Percentiles rank a stretch among this genome's conserved stretches.
These are phyloP conservation scores for Aureobasidium sp. DNA, from an alignment of 2,329 filamentous ascomycete genomes.

Conservation along the genomic window DNA sequence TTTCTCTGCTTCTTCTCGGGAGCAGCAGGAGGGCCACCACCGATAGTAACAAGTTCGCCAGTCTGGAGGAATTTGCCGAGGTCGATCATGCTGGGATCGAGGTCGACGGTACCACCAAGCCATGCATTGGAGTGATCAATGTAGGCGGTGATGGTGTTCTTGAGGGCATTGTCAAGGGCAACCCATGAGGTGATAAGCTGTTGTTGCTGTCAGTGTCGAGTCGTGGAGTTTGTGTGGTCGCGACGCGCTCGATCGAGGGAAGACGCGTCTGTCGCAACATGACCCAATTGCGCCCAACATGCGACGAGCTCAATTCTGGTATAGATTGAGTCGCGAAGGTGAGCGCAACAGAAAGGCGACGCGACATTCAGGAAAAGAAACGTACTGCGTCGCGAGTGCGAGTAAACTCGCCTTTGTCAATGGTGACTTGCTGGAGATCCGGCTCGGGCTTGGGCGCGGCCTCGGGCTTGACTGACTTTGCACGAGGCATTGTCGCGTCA, in stretches of 20 bases:
- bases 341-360: constrained; percentile 3
- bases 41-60: constrained; percentile 9
- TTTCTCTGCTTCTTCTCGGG: constrained; percentile 24
- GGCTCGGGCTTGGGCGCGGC: neutral
- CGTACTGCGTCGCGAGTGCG: constrained; percentile 76
- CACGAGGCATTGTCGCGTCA: constrained; percentile 6
- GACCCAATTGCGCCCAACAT: constrained; percentile 9
- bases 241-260: constrained; percentile 14
- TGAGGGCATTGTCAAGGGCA: constrained; percentile 70
- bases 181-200: constrained; percentile 71
- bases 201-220: constrained; percentile 29
- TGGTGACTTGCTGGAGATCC: constrained; percentile 11
- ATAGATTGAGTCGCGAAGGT: constrained; percentile 14
- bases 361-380: constrained; percentile 16
- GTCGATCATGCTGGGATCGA: constrained; percentile 18
- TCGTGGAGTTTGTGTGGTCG: neutral
- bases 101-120: constrained; percentile 42
- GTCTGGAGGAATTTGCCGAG: constrained; percentile 5
- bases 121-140: constrained; percentile 81
- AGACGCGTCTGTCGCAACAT: constrained; percentile 8
- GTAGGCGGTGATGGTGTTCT: constrained; percentile 73
- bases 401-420: constrained; percentile 56
- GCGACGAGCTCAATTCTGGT: neutral
- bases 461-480: constrained; percentile 12
- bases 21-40: constrained; percentile 13